Evolutionary conservation across 2,329 filamentous ascomycete genomes (phyloP).

Genomic region (Paraphoma chrysanthemicola): DNA sequence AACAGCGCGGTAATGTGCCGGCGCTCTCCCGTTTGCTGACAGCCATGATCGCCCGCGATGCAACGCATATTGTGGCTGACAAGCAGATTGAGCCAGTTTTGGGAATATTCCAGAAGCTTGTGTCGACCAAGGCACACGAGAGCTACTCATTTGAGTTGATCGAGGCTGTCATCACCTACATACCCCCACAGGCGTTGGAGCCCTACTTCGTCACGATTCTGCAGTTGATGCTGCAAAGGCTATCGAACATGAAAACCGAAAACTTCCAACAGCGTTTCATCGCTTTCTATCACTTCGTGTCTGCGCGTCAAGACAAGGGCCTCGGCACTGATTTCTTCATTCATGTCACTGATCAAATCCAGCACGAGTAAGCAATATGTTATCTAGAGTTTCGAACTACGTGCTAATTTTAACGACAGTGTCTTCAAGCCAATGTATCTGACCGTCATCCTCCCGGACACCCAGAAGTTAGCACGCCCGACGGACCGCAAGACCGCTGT

Average conservation of each 20-base stretch:
- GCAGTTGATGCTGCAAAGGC: conserved; percentile 77
- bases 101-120: conserved; percentile 93
- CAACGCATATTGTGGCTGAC: conserved; percentile 73
- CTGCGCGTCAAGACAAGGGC: conserved; percentile 78
- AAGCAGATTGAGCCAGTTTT: conserved; percentile 87
- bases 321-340: conserved; percentile 94
- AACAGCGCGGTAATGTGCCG: conserved; percentile 89
- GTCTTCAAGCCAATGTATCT: conserved; percentile 88
- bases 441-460: conserved; percentile 84
- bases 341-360: conserved; percentile 79
- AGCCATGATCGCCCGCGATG: conserved; percentile 81
- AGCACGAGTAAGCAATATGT: conserved; percentile 62
- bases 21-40: conserved; percentile 85
- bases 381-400: background rate
- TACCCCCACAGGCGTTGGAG: conserved; percentile 77
- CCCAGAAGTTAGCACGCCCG: conserved; percentile 84
- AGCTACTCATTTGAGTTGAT: conserved; percentile 87
- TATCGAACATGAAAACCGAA: conserved; percentile 78
- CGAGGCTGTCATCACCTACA: conserved; percentile 76
- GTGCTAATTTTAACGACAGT: conserved; percentile 47
- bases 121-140: conserved; percentile 83
- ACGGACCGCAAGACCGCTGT: conserved; percentile 93
- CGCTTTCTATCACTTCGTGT: conserved; percentile 92
- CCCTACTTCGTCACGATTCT: conserved; percentile 82
- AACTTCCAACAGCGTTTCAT: conserved; percentile 86